Conservation (phyloP, 2,329 filamentous ascomycete species). For the Aspergillus caelatus region DNA sequence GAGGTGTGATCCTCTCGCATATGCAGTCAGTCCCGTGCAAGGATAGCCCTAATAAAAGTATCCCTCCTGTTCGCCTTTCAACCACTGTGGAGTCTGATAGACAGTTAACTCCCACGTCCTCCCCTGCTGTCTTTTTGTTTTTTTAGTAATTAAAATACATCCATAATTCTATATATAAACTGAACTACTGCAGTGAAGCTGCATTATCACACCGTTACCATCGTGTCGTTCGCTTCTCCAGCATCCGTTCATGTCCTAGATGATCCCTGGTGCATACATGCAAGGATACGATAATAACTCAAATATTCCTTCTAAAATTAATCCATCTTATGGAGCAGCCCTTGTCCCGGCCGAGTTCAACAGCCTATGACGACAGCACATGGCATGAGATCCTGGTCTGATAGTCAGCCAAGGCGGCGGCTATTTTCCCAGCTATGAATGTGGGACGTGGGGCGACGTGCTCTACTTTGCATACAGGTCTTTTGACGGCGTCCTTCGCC, state of each 20-base stretch:
- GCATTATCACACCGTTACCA: conserved; percentile 7
- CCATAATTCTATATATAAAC: not conserved
- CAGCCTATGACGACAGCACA: not conserved
- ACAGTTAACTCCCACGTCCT: not conserved
- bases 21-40: not conserved
- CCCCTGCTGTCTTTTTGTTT: not conserved
- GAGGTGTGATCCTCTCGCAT: not conserved
- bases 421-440: not conserved
- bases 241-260: not conserved
- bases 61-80: not conserved
- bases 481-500: not conserved
- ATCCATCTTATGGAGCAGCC: not conserved
- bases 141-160: not conserved
- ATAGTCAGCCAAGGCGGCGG: not conserved
- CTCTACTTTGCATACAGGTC: not conserved
- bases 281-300: not conserved
- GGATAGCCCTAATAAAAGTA: not conserved
- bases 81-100: not conserved
- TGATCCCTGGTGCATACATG: not conserved
- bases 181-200: not conserved
- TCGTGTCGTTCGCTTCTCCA: not conserved
- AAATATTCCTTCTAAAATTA: not conserved
- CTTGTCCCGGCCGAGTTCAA: not conserved
- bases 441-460: not conserved
- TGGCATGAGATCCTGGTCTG: not conserved